These are phyloP conservation scores for Wickerhamia fluorescens DNA, from an alignment of 805 yeast genomes.

Conservation along the genomic window DNA sequence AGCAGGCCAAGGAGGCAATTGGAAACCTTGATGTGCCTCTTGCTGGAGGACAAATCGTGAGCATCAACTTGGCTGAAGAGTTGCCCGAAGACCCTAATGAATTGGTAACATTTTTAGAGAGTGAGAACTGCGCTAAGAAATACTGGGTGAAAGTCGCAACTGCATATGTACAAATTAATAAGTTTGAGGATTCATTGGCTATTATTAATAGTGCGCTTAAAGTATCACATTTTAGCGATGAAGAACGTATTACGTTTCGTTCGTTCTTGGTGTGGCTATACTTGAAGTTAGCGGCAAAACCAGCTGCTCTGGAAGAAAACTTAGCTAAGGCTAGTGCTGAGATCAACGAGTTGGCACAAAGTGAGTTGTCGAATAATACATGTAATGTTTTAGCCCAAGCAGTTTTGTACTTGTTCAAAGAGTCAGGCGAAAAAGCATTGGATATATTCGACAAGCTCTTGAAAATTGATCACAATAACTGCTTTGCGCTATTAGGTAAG, in stretches of 20 bases:
- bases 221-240: constrained; percentile 24
- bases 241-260: constrained; percentile 47
- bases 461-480: constrained; percentile 49
- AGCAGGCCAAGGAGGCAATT: constrained; percentile 19
- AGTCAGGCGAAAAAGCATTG: constrained; percentile 63
- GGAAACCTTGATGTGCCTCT: constrained; percentile 61
- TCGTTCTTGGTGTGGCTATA: constrained; percentile 71
- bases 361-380: constrained; percentile 12
- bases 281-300: constrained; percentile 30
- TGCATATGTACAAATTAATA: constrained; percentile 64
- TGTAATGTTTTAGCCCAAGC: constrained; percentile 61
- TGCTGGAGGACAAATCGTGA: constrained; percentile 72
- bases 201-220: constrained; percentile 57
- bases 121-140: constrained; percentile 67
- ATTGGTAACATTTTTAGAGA: constrained; percentile 66
- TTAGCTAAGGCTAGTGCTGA: constrained; percentile 17
- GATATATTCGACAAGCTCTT: constrained; percentile 60
- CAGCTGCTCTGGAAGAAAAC: constrained; percentile 14
- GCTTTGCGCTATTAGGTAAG: constrained; percentile 73
- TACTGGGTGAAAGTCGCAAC: constrained; percentile 82
- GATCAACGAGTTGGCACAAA: constrained; percentile 12
- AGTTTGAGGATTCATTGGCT: constrained; percentile 53
- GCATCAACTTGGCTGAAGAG: constrained; percentile 73
- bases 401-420: constrained; percentile 49
- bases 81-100: constrained; percentile 88